Evolutionary conservation across 768 basidiomycete genomes (phyloP).

Genomic region (Pulveroboletus sp.): DNA sequence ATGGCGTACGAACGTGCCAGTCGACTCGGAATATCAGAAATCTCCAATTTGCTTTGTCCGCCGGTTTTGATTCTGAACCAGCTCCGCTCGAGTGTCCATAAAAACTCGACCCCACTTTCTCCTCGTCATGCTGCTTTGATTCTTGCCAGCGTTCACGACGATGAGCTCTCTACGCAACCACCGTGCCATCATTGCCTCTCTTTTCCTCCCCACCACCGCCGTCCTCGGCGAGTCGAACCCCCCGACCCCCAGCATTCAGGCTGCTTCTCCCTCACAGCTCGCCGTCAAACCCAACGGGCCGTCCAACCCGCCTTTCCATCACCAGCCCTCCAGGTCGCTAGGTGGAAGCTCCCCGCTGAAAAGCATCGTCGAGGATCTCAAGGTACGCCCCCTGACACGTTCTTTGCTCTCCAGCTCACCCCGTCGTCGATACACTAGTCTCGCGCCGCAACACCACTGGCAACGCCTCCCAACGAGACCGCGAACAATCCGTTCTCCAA

Average conservation of each 20-base stretch:
- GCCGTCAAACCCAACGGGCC: neutral
- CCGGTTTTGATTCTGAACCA: neutral
- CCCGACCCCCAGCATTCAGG: conserved; percentile 41
- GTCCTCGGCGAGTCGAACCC: conserved; percentile 53
- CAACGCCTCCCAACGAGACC: conserved; percentile 41
- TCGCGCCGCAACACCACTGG: conserved; percentile 41
- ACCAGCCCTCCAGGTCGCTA: conserved; percentile 17
- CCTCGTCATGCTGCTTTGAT: neutral
- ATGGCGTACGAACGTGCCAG: neutral
- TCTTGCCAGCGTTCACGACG: neutral
- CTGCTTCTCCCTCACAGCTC: conserved; percentile 14
- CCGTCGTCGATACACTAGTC: conserved; percentile 14
- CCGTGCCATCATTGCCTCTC: conserved; percentile 74
- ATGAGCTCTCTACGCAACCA: conserved; percentile 75
- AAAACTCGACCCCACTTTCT: neutral
- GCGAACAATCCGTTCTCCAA: conserved; percentile 60
- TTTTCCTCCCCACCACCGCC: conserved; percentile 75
- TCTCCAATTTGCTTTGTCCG: neutral
- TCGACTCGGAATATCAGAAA: neutral
- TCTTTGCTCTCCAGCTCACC: neutral
- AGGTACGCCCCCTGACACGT: conserved; percentile 34
- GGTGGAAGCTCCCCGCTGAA: conserved; percentile 37
- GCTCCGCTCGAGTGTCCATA: neutral
- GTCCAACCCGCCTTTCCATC: conserved; percentile 12
- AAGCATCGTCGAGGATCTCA: conserved; percentile 80